Evolutionary conservation across 2,329 filamentous ascomycete genomes (phyloP), one percentile per base, ranked within the genome.

Genomic region (Herpotrichia juniperi): DNA sequence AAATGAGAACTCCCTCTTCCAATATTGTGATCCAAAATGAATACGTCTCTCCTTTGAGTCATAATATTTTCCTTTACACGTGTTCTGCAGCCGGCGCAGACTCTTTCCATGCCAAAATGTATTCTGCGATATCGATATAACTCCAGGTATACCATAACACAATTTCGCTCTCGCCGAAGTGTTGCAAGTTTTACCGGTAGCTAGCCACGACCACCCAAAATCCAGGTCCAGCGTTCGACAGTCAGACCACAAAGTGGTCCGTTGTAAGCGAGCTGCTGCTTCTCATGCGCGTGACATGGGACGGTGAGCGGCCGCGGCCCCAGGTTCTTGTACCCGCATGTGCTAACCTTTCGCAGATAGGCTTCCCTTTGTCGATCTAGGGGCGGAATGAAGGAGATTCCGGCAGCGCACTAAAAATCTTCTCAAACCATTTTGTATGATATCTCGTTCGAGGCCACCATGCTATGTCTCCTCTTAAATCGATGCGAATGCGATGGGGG

Each of bases 171-270:
- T 24, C 34, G 46, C 34, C 35, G 17, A 40, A 40, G 24, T 11
- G 14, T 30, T 2, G 19, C 45, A 32, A 21, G 34, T 28, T 7
- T 21, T 4, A 40, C 19, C 37, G 34, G 34, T 17, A 40, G 10
- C 21, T 40, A 40, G 16, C 32, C 30, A 25, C 28, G 44, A 48
- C 50, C 45, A 46, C 42, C 53, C 53, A 48, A 31, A 40, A 48
- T 45, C 53, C 53, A 48, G 53, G 53, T 50, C 31, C 39, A 19
- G 17, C 35, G 45, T 40, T 47, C 42, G 47, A n/a, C 35, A 34
- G 49, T 46, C 50, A 40, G 46, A 11, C 19, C 39, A 25, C 43
- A 40, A 24, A 48, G 24, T 48, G 37, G 37, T 14, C 37, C 19
- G 37, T 21, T 37, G 16, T n/a, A n/a, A n/a, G 39, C 37, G 12